Evolutionary conservation across 2,329 filamentous ascomycete genomes (phyloP), one percentile per base, ranked within the genome.

Genomic region (Venturia carpophila): DNA sequence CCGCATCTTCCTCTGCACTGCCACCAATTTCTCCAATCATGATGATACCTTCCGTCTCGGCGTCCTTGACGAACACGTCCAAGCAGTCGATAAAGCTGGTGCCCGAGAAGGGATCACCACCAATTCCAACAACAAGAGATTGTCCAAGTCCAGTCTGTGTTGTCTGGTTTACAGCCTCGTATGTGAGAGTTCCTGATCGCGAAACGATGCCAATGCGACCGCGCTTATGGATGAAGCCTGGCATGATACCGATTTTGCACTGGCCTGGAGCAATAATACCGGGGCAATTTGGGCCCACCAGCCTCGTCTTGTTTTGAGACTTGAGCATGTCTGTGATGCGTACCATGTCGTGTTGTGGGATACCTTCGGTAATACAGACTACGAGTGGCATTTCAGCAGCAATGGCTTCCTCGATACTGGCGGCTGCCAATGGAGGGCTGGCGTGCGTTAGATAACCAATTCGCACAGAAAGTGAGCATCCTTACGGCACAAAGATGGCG

Each of bases 171-270:
- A 99, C 94, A 75, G 94, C 94, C 83, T 99, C 94, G 83, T 99
- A 99, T 75, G 94, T 99, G 69, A 99, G 87, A 71, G 94, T 99
- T 75, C 94, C 94, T 75, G 94, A 97, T 73, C 94, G 90, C 73
- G 92, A 97, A 79, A 99, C 94, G 78, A 99, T 97, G 75, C 94
- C 94, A 76, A 99, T 92, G 78, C 94, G 92, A 73, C 94, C 94
- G 79, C 92, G 91, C 87, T 97, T 97, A 87, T 99, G 94, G 82
- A 99, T 97, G 85, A 97, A 97, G 74, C 94, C 94, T 70, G 94
- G 91, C 94, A 99, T 97, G 82, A 99, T 99, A 76, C 94, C 94
- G 75, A 99, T 97, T 84, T 99, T 99, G 87, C 94, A 99, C 86
- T 96, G 93, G 73, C 93, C 94, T 80, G 84, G 84, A 76, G 84